phyloP scores from a whole-genome alignment of 129 eudicot species.

The Deinandra increscens region DNA sequence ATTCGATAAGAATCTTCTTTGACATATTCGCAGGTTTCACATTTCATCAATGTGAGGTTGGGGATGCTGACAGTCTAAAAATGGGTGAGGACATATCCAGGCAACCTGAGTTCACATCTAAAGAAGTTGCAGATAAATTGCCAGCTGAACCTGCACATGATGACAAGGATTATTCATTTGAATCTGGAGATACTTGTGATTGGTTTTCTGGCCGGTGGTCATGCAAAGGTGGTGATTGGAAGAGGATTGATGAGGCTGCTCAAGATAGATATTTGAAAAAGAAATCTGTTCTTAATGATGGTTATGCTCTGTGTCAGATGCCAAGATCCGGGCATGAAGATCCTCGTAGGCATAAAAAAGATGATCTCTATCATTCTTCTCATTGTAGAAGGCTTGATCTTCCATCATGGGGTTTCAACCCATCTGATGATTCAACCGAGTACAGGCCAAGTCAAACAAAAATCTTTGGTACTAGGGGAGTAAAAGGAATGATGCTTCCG shows the following conservation, averaged over 20 bases:
- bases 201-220: conserved; percentile 74
- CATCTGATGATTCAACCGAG: conserved; percentile 62
- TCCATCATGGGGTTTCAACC: conserved; percentile 84
- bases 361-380: conserved; percentile 65
- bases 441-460: conserved; percentile 48
- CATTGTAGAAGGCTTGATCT: conserved; percentile 68
- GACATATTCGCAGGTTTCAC: conserved; percentile 44
- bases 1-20: conserved; percentile 15
- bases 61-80: conserved; percentile 38
- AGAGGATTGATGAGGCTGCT: conserved; percentile 63
- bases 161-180: conserved; percentile 47
- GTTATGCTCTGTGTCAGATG: conserved; percentile 86
- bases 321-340: conserved; percentile 79
- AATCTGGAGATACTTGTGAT: conserved; percentile 39
- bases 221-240: conserved; percentile 98
- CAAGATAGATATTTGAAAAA: conserved; percentile 55
- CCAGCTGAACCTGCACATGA: conserved; percentile 31
- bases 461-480: conserved; percentile 44
- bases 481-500: conserved; percentile 83
- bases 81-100: conserved; percentile 20
- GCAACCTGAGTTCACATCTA: conserved; percentile 32
- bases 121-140: conserved; percentile 48
- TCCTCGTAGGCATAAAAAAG: conserved; percentile 73
- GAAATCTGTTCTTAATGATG: conserved; percentile 80
- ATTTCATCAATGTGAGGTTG: conserved; percentile 31